These are phyloP conservation scores for Mortierella sp. DNA, from an alignment of 371 early-diverging fungal genomes.

Conservation along the genomic window DNA sequence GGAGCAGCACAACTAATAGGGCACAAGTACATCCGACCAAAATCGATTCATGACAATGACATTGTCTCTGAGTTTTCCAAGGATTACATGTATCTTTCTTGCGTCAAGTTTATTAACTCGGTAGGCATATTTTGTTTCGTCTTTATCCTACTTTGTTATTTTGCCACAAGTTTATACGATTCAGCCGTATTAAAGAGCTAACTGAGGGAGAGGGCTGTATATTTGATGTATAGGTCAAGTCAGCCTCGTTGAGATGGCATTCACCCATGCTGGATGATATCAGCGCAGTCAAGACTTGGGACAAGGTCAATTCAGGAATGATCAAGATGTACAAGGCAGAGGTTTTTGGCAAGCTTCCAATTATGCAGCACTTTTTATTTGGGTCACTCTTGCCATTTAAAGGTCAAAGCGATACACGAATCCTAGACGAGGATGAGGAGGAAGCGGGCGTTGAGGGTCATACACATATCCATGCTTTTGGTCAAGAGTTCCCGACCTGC, in stretches of 20 bases:
- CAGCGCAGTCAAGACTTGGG: constrained; percentile 92
- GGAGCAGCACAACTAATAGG: constrained; percentile 91
- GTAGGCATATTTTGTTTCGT: constrained; percentile 55
- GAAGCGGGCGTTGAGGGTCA: constrained; percentile 72
- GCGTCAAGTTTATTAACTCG: constrained; percentile 89
- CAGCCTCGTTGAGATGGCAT: constrained; percentile 81
- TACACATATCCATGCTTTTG: constrained; percentile 87
- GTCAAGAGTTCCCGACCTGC: constrained; percentile 94
- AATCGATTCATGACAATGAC: constrained; percentile 87
- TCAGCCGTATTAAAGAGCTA: too few relatives aligned
- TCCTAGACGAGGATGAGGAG: constrained; percentile 62
- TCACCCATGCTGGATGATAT: constrained; percentile 98
- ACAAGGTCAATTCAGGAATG: constrained; percentile 95
- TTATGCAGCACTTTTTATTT: constrained; percentile 99
- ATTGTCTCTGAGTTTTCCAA: constrained; percentile 84
- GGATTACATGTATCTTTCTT: constrained; percentile 95
- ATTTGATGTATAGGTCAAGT: constrained; percentile 60
- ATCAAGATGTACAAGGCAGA: constrained; percentile 99
- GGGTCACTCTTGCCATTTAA: constrained; percentile 78
- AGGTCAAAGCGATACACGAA: constrained; percentile 58
- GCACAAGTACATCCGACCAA: constrained; percentile 88
- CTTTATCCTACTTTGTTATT: neutral
- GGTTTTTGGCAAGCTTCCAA: constrained; percentile 95
- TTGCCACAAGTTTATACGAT: too few relatives aligned
- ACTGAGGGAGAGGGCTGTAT: too few relatives aligned